Base-by-base conservation (phyloP, 176 grass and related monocot species). In the Ensete glaucum region DNA sequence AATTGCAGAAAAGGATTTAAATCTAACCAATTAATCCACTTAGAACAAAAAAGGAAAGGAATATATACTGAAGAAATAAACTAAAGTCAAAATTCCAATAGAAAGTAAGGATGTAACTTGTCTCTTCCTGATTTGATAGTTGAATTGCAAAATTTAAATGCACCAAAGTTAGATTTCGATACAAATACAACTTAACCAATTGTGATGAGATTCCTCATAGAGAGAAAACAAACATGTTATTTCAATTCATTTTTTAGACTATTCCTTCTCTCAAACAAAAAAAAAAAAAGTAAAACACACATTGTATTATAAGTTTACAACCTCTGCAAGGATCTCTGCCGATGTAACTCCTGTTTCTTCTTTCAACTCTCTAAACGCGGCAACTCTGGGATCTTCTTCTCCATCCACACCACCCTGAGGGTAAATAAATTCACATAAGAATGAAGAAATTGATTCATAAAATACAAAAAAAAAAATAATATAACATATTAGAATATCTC, bases 331-430 rank as follows among this genome's bases (percentile, higher is more conserved):
- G 8, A 93, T 89, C 68, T 93, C 95, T 3, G 88, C 90, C 0
- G 90, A 93, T 26, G 84, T 91, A 55, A 98, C 90, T n/a, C 90
- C 88, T 0, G 88, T 93, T 84, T 98, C 94, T 72, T 98, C 94
- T 75, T 82, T 89, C 82, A 98, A 16, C 50, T 98, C 95, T 74
- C 95, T 89, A 0, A 82, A n/a, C 0, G 95, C 95, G 60, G 90
- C 86, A 43, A 76, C 79, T 70, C 77, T 85, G 11, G 89, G 81
- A 64, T 98, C 88, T 79, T 98, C 95, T 58, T 88, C 86, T 67
- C 21, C 54, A 77, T 99, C 95, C 59, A 94, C 79, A 53, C 95
- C 95, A 70, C 95, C 95, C 95, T 94, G 79, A 2, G 16, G 54
- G 15, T 11, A 59, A 67, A 43, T 3, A 64, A 72, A 49, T 52